Base-by-base conservation (phyloP, 345 rosid species). In the Anacardium occidentale region DNA sequence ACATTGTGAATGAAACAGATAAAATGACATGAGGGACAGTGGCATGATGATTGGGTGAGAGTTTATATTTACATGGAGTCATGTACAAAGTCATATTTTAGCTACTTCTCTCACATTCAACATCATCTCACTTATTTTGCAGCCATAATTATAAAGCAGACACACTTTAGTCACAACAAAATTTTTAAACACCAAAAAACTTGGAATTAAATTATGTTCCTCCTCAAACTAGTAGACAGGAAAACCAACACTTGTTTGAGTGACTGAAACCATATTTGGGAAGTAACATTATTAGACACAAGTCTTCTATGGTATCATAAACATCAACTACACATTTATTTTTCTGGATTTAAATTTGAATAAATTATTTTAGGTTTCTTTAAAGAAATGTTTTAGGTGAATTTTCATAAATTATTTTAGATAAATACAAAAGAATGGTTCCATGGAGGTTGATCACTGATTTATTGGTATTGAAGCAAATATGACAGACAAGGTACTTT, bases 51-150 rank as follows among this genome's bases (percentile, higher is more conserved):
- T 14, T 26, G 13, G 14, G 5, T 25, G 57, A 17, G 54, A 18
- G 13, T 20, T 20, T 3, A 47, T 22, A 17, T 25, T n/a, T 63
- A 63, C 51, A 63, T 63, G 20, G n/a, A 63, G 6, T 29, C 51
- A 44, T 20, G 5, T 47, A 54, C 1, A 64, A 45, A 22, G 9
- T 59, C 64, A 70, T 53, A 57, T 56, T 37, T 68, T 20, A 73
- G 47, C 51, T 68, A 72, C 45, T 8, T 37, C 42, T 37, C 20
- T 32, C 0, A 40, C 44, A 26, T 15, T 45, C 58, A 66, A 57
- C 44, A 60, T 21, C 45, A 62, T 56, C 26, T 51, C 21, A 72
- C 21, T 37, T 29, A 66, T 48, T 66, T 66, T 66, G 1, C 34
- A 18, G 7, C 53, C 10, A 12, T 10, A 64, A 21, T 45, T 20